Evolutionary conservation across 2,329 filamentous ascomycete genomes (phyloP), one percentile per base, ranked within the genome.

Genomic region (Myriosclerotinia scirpicola): DNA sequence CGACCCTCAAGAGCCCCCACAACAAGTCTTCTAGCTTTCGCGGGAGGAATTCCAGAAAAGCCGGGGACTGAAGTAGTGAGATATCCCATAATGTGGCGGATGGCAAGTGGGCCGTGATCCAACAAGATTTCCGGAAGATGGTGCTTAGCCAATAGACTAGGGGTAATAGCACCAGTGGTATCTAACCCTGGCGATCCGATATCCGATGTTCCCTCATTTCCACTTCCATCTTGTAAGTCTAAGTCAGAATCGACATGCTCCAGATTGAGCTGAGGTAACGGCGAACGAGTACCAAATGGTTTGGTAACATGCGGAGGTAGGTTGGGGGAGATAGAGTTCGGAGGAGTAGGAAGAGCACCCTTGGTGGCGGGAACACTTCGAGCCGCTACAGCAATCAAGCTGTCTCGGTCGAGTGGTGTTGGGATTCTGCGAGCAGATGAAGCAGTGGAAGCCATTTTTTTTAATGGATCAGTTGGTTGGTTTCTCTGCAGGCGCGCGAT

Each of bases 11-110:
- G 81, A 68, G 93, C 94, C 67, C 90, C 90, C n/a, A 97, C 94
- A 6, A 98, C 93, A 67, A 98, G 81, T 77, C 94, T 87, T 73
- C 95, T 87, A 54, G 95, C 93, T 82, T 97, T 97, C 67, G 91
- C 90, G 65, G 92, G 92, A 36, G 92, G 90, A 65, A 97, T 95
- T 64, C 89, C 87, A 50, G 92, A 92, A 77, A 97, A 98, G 69
- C 94, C 95, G 36, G 95, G 94, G 14, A 99, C 92, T 17, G 91
- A 92, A 59, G 93, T 93, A 48, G 93, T 97, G 75, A 99, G 84
- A 79, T 96, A 94, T 71, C 92, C 92, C 86, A 96, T 97, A 76
- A 99, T 90, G 79, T 97, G 91, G 74, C 94, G 91, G 78, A 99
- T 97, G 63, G 95, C 93, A 78, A 97, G 81, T 60, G 95, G 93